phyloP scores from a whole-genome alignment of 129 eudicot genomes.

The Centrapalus pauciflorus region DNA sequence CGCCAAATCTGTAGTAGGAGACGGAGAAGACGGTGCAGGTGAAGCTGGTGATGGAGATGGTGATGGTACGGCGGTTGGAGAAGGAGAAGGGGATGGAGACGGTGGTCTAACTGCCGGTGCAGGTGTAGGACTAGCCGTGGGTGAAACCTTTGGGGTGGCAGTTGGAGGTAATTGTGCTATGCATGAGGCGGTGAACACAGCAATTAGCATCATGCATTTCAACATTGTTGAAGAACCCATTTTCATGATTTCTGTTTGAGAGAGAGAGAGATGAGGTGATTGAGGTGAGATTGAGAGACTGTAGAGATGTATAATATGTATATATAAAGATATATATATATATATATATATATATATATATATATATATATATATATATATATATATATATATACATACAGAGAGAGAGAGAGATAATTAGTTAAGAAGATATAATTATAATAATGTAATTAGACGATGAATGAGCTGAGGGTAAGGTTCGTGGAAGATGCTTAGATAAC shows the following conservation, averaged over 20 bases:
- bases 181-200: constrained; percentile 55
- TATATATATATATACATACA: constrained; percentile 1
- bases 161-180: constrained; percentile 61
- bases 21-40: constrained; percentile 18
- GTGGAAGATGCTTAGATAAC: constrained; percentile 9
- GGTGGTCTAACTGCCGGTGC: constrained; percentile 42
- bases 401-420: not conserved
- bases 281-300: constrained; percentile 12
- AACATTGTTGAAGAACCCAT: constrained; percentile 32
- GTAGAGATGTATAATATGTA: constrained; percentile 7
- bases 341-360: constrained; percentile 14
- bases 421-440: not conserved
- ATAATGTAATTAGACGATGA: not conserved
- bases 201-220: constrained; percentile 36
- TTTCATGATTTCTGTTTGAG: not conserved
- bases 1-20: constrained; percentile 20
- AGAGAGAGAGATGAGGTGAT: constrained; percentile 11
- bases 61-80: constrained; percentile 28
- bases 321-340: no score
- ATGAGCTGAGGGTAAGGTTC: constrained; percentile 2
- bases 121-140: constrained; percentile 54
- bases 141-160: constrained; percentile 55
- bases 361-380: not conserved
- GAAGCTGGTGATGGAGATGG: constrained; percentile 40
- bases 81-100: constrained; percentile 39